phyloP scores from a whole-genome alignment of 108 stramenopile genomes.

The Chaetoceros muelleri region DNA sequence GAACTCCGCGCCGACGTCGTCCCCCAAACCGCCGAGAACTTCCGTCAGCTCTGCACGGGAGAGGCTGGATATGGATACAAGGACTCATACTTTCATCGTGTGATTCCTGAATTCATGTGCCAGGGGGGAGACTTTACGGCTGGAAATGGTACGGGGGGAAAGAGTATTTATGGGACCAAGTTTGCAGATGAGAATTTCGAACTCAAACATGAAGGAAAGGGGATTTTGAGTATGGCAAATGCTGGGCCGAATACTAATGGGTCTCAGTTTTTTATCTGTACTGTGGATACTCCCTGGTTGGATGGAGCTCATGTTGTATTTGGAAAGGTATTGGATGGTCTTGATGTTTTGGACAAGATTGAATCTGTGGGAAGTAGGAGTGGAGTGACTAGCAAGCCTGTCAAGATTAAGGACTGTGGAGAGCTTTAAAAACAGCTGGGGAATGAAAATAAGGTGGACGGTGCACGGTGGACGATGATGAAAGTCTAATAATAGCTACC shows the following conservation, averaged over 20 bases:
- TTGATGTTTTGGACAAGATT: constrained; percentile 86
- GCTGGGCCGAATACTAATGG: constrained; percentile 65
- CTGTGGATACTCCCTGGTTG: constrained; percentile 87
- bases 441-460: too few species aligned
- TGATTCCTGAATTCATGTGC: constrained; percentile 11
- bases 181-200: constrained; percentile 95
- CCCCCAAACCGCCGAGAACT: constrained; percentile 92
- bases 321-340: constrained; percentile 63
- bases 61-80: constrained; percentile 90
- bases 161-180: constrained; percentile 54
- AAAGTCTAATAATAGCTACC: too few species aligned
- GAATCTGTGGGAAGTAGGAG: constrained; percentile 63
- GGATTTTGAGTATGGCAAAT: constrained; percentile 83
- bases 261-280: constrained; percentile 89
- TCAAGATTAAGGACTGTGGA: constrained; percentile 79
- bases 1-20: constrained; percentile 92
- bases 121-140: constrained; percentile 96
- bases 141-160: constrained; percentile 88
- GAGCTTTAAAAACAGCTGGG: constrained; percentile 47
- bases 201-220: constrained; percentile 71
- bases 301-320: constrained; percentile 87
- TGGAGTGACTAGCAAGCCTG: constrained; percentile 52
- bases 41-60: constrained; percentile 94
- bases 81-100: constrained; percentile 83
- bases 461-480: too few species aligned